Base-by-base conservation (phyloP, 75 land plant genomes). In the Cupressus sempervirens region DNA sequence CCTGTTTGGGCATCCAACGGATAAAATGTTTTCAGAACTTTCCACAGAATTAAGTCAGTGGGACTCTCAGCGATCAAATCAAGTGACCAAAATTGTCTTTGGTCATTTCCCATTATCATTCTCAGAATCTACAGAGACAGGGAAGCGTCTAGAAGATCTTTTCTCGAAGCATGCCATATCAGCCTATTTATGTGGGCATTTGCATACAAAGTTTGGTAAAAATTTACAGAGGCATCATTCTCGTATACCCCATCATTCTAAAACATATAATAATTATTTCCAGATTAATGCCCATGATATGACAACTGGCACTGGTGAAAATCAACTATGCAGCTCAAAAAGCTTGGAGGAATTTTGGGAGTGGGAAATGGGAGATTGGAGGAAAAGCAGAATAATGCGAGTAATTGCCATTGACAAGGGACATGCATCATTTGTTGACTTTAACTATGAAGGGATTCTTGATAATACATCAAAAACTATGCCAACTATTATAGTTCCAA, bases 291-390 rank as follows among this genome's bases (percentile, higher is more conserved):
- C 83, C 18, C 92, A 92, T 29, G 86, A 81, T 82, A 46, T 76
- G 52, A 40, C 87, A 86, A 75, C 54, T 0, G 53, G 20, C 34
- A 50, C 1, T 12, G 30, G 32, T 30, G 41, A 62, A 81, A 56
- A 50, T 18, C 83, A 30, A 34, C 53, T 86, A 34, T 92, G 95
- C 86, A 83, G 90, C 38, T 43, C 2, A 50, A 75, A 82, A 36
- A 83, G 62, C 35, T 26, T 53, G 30, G 53, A 45, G 32, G 96
- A 93, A 84, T 98, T 98, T 81, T 98, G 99, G 99, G 99, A 98
- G 88, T 98, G 98, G 99, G 99, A 98, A 83, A 94, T 96, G 97
- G 99, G 99, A 16, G 99, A 98, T 76, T 98, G 99, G 99, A 95
- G 98, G 34, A 89, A 82, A 48, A 92, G 87, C 82, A 88, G 99